Conservation (phyloP, 768 basidiomycete genomes). For the Trametes punicea region DNA sequence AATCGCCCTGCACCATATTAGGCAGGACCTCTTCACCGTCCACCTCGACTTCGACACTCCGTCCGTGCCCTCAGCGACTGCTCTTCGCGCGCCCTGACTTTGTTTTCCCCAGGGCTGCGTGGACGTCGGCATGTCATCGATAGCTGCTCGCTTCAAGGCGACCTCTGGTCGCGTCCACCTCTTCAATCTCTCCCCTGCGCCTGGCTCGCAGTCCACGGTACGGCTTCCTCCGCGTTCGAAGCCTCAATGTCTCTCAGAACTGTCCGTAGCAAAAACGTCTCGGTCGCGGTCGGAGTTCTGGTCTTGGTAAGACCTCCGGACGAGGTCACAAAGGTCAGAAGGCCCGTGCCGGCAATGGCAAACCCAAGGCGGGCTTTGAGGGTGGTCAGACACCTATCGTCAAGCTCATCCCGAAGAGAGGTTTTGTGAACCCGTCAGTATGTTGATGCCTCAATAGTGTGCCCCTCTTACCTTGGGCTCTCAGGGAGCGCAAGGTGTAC, state of each 20-base stretch:
- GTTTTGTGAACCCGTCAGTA: conserved; percentile 89
- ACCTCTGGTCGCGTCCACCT: conserved; percentile 51
- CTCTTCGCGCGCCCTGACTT: neutral
- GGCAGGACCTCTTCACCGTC: conserved; percentile 6
- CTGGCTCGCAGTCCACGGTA: conserved; percentile 67
- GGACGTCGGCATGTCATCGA: conserved; percentile 33
- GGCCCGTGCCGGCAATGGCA: conserved; percentile 84
- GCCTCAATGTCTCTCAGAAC: neutral
- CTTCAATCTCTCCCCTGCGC: conserved; percentile 71
- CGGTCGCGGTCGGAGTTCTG: conserved; percentile 90
- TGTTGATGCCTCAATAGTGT: neutral
- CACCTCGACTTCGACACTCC: conserved; percentile 1
- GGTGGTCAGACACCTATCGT: conserved; percentile 96
- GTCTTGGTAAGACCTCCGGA: conserved; percentile 88
- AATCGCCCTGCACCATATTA: neutral
- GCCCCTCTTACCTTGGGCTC: neutral
- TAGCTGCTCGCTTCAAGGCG: conserved; percentile 30
- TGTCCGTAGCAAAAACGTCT: conserved; percentile 81
- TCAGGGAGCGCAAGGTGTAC: conserved; percentile 70
- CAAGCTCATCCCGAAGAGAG: conserved; percentile 87
- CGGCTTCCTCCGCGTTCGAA: conserved; percentile 20
- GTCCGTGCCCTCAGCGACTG: neutral
- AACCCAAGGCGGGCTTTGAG: conserved; percentile 81
- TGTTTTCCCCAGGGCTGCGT: neutral
- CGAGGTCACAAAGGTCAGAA: conserved; percentile 96